These are phyloP conservation scores for Vickermania spadyakhi DNA, from an alignment of 208 protist genomes.

Conservation along the genomic window DNA sequence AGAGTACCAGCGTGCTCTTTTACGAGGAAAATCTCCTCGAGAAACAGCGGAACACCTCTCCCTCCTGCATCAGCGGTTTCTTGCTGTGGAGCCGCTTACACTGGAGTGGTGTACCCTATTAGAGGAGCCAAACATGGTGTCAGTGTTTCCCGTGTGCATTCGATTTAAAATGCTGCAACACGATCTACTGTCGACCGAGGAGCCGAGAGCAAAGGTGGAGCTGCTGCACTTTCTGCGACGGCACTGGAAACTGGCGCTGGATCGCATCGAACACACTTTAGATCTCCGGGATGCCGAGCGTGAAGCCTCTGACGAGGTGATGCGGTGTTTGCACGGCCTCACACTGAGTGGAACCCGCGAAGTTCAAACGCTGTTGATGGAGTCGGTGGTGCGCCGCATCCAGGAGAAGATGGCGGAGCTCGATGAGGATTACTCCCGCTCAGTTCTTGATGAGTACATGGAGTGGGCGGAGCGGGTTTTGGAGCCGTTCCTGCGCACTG, in stretches of 20 bases:
- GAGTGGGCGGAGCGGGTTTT: slow-evolving; percentile 58
- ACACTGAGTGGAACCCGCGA: slow-evolving; percentile 40
- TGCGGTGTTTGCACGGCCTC: slow-evolving; percentile 52
- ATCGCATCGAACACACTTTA: not conserved
- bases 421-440: slow-evolving; percentile 57
- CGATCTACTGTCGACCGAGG: slow-evolving; percentile 9
- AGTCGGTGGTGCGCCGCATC: slow-evolving; percentile 41
- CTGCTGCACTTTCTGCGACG: slow-evolving; percentile 40
- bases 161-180: slow-evolving; percentile 3
- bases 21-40: not conserved
- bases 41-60: not conserved
- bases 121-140: not conserved
- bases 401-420: slow-evolving; percentile 29
- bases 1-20: not conserved
- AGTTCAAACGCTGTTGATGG: slow-evolving; percentile 49
- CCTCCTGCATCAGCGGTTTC: not conserved
- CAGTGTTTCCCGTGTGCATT: not conserved
- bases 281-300: not conserved
- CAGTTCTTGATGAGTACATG: slow-evolving; percentile 34
- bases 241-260: slow-evolving; percentile 15
- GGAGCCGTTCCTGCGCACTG: slow-evolving; percentile 56
- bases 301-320: slow-evolving; percentile 19
- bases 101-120: not conserved
- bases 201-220: slow-evolving; percentile 27
- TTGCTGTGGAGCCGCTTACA: not conserved